phyloP scores from a whole-genome alignment of 2,329 filamentous ascomycete species.

The Shiraia sp. region DNA sequence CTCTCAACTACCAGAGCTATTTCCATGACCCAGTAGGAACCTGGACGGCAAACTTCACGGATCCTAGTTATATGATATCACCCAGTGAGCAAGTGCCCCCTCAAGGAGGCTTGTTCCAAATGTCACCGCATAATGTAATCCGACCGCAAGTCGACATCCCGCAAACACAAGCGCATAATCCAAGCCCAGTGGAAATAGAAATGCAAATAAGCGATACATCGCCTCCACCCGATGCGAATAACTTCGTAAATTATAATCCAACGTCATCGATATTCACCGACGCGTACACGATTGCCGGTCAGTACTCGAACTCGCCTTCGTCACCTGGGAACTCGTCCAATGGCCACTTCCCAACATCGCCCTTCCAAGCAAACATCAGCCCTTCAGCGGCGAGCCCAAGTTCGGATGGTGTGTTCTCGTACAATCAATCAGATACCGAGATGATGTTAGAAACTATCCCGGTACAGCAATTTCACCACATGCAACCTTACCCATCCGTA shows the following conservation, averaged over 20 bases:
- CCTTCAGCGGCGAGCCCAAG: conserved; percentile 37
- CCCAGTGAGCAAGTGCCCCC: conserved; percentile 33
- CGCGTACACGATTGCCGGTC: conserved; percentile 22
- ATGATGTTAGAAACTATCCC: conserved; percentile 24
- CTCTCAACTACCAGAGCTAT: conserved; percentile 22
- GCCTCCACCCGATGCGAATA: conserved; percentile 28
- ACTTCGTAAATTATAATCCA: conserved; percentile 33
- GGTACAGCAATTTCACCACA: conserved; percentile 10
- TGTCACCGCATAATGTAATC: conserved; percentile 16
- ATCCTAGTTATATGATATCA: conserved; percentile 30
- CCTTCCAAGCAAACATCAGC: conserved; percentile 27
- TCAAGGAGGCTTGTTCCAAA: conserved; percentile 25
- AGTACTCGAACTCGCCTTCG: conserved; percentile 15
- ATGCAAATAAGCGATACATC: conserved; percentile 27
- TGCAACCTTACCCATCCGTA: conserved; percentile 6
- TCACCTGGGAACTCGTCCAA: conserved; percentile 29
- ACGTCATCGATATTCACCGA: conserved; percentile 30
- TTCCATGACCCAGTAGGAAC: conserved; percentile 24
- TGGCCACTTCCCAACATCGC: conserved; percentile 18
- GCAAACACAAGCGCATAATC: conserved; percentile 12
- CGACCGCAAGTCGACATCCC: conserved; percentile 16
- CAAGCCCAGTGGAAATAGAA: conserved; percentile 27
- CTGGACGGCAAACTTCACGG: conserved; percentile 33
- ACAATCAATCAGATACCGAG: conserved; percentile 29
- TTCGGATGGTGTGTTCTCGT: conserved; percentile 33